Conservation (phyloP, 768 basidiomycete genomes). For the Mycena galericulata region DNA sequence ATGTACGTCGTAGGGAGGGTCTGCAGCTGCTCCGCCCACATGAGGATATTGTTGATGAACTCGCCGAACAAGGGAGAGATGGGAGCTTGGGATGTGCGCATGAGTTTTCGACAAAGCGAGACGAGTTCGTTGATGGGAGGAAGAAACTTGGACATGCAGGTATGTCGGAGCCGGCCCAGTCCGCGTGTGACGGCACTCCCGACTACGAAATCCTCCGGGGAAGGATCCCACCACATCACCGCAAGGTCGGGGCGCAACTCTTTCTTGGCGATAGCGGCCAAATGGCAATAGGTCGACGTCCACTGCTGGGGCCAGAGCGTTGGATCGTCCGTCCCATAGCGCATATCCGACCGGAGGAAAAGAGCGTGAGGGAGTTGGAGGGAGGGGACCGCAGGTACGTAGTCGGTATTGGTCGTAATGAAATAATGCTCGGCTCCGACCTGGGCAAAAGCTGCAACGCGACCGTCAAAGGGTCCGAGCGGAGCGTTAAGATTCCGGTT, state of each 20-base stretch:
- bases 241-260: background rate
- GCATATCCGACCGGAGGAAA: too few species aligned
- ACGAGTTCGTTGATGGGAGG: background rate
- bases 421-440: too few species aligned
- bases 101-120: background rate
- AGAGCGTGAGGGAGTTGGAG: too few species aligned
- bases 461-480: too few species aligned
- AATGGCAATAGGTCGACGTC: background rate
- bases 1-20: background rate
- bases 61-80: background rate
- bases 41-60: background rate
- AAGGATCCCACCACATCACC: conserved; percentile 1
- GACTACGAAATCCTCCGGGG: background rate
- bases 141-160: background rate
- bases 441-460: too few species aligned
- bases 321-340: too few species aligned
- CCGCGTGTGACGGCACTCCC: conserved; percentile 1
- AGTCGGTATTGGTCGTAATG: too few species aligned
- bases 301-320: too few species aligned
- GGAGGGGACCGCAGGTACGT: too few species aligned
- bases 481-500: too few species aligned
- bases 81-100: background rate
- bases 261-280: background rate
- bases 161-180: background rate
- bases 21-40: background rate